Base-by-base conservation (phyloP, 2,329 filamentous ascomycete genomes). In the Verticillium nubilum region DNA sequence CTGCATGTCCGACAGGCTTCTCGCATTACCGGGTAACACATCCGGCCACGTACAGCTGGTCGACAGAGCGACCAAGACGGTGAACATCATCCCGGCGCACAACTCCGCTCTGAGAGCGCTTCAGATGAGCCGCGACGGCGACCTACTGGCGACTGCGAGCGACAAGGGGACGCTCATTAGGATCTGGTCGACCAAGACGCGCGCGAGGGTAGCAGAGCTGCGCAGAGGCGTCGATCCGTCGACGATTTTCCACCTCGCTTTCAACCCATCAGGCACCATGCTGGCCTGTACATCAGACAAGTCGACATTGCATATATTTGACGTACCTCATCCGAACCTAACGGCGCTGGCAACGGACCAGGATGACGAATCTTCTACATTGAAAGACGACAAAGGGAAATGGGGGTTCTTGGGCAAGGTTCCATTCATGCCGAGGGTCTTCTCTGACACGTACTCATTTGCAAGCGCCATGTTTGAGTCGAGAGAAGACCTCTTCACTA, bases 221-320 rank as follows among this genome's bases (percentile, higher is more conserved):
- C 87, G 95, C 52, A 87, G 95, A 33, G 95, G 95, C 50, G 88
- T 96, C 54, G 95, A 99, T 68, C 89, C 87, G 35, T 93, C 95
- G 17, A 86, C 87, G 58, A 90, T 98, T 65, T 97, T 91, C 75
- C 94, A 91, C 2, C 80, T 99, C 12, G 88, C 89, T 12, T 95
- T 99, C 72, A 96, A 91, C 23, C 93, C 93, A 0, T 87, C 87
- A 1, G 90, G 89, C 57, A 85, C 82, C 52, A 83, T 92, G 69
- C 82, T 98, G 12, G 95, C 95, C 27, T 94, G 92, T 62, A 98
- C 94, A 1, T 97, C 93, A 1, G 95, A 99, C 79, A 99, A 98
- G 75, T 93, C 91, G 5, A 99, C 93, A 0, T 80, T 99, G 12
- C 95, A 99, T 74, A 84, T 99, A 37, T 99, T 97, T 70, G 92